Conservation (phyloP, 257 asterid species). For the Cruciata laevipes region DNA sequence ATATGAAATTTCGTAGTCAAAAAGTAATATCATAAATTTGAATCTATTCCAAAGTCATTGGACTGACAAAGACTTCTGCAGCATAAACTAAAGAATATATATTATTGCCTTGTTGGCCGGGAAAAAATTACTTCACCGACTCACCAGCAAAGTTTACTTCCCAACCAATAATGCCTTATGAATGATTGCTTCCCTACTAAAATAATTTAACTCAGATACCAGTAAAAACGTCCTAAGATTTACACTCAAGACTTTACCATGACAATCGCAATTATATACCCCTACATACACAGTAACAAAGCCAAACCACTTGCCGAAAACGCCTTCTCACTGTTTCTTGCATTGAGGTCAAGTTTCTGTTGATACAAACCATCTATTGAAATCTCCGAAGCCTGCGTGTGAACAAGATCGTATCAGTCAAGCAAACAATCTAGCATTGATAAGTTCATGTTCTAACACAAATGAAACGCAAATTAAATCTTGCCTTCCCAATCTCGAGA, state of each 20-base stretch:
- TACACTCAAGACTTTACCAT: neutral
- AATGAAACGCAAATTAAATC: neutral
- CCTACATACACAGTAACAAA: constrained; percentile 9
- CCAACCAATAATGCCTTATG: too few relatives aligned
- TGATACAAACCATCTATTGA: constrained; percentile 4
- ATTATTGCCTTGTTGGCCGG: neutral
- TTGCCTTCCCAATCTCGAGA: constrained; percentile 64
- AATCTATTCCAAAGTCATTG: too few relatives aligned
- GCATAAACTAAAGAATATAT: neutral
- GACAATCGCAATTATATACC: neutral
- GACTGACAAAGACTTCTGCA: neutral
- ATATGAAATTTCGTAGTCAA: too few relatives aligned
- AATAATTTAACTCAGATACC: neutral
- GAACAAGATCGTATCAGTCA: neutral
- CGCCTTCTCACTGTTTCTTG: neutral
- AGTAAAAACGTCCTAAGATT: constrained; percentile 2
- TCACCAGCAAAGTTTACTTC: constrained; percentile 1
- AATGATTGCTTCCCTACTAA: neutral
- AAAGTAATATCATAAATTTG: too few relatives aligned
- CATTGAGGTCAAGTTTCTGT: neutral
- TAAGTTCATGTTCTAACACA: neutral
- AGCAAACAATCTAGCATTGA: neutral
- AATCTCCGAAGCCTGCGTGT: constrained; percentile 30
- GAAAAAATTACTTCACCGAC: neutral
- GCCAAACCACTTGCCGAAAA: neutral